Conservation (phyloP, 225 moss, liverwort and hornwort species). For the Pseudisothecium myosuroides region DNA sequence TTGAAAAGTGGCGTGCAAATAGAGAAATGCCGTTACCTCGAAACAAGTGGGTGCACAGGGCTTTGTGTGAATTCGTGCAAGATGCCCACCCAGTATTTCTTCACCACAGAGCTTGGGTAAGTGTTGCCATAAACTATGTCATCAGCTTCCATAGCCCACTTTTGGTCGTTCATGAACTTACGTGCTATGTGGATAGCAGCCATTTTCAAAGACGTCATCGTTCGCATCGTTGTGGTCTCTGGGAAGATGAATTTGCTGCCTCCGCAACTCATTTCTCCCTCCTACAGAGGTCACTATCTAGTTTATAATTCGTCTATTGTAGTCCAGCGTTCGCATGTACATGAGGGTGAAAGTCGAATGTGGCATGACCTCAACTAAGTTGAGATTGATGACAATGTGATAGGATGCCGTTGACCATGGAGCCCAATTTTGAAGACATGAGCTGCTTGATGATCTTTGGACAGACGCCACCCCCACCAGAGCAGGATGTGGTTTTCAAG, state of each 20-base stretch:
- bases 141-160: not conserved
- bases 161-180: not conserved
- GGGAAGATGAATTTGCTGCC: not conserved
- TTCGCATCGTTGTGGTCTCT: not conserved
- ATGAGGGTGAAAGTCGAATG: not conserved
- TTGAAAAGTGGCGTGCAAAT: slow-evolving; percentile 73
- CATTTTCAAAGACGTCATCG: not conserved
- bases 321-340: not conserved
- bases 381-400: not conserved
- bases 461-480: slow-evolving; percentile 17
- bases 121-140: not conserved
- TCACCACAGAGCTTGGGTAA: slow-evolving; percentile 86
- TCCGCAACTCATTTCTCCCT: not conserved
- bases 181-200: not conserved
- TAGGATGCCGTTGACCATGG: slow-evolving; percentile 94
- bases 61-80: slow-evolving; percentile 95
- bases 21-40: slow-evolving; percentile 80
- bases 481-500: slow-evolving; percentile 23
- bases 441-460: slow-evolving; percentile 57
- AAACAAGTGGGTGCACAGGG: slow-evolving; percentile 91
- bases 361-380: not conserved
- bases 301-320: not conserved
- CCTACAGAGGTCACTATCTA: not conserved
- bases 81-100: slow-evolving; percentile 93
- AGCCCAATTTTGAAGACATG: slow-evolving; percentile 86